These are phyloP conservation scores for Penicillium chermesinum DNA, from an alignment of 495 filamentous ascomycete genomes.

Conservation along the genomic window DNA sequence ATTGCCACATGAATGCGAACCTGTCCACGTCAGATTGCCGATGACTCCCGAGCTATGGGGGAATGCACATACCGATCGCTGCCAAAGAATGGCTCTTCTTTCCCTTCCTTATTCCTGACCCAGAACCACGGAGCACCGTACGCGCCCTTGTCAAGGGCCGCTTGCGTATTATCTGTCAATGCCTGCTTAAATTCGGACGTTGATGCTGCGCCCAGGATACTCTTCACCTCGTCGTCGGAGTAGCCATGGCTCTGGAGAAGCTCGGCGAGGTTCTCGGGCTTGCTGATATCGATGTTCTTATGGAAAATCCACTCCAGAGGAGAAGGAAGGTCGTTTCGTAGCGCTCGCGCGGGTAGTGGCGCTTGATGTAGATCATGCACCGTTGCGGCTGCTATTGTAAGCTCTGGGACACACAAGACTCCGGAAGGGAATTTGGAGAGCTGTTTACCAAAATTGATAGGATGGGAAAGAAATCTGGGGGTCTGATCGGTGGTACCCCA, in stretches of 20 bases:
- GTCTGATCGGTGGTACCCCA: conserved; percentile 36
- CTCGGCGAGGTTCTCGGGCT: conserved; percentile 35
- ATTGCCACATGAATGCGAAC: conserved; percentile 40
- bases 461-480: conserved; percentile 51
- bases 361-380: conserved; percentile 60
- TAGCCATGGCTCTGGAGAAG: conserved; percentile 32
- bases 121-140: conserved; percentile 75
- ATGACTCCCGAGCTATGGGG: conserved; percentile 14
- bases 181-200: conserved; percentile 52
- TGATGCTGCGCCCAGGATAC: conserved; percentile 46
- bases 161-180: conserved; percentile 54
- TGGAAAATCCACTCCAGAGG: conserved; percentile 47
- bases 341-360: conserved; percentile 31
- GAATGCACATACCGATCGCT: conserved; percentile 56
- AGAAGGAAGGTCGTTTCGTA: conserved; percentile 41
- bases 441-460: conserved; percentile 37
- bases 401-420: neutral
- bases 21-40: conserved; percentile 9
- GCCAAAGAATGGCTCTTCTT: conserved; percentile 68
- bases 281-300: conserved; percentile 43
- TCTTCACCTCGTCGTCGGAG: conserved; percentile 35
- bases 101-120: conserved; percentile 55
- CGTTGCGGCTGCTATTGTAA: conserved; percentile 49
- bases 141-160: conserved; percentile 54
- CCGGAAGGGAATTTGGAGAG: neutral